Base-by-base conservation (phyloP, 805 yeast genomes). In the Candida maris region DNA sequence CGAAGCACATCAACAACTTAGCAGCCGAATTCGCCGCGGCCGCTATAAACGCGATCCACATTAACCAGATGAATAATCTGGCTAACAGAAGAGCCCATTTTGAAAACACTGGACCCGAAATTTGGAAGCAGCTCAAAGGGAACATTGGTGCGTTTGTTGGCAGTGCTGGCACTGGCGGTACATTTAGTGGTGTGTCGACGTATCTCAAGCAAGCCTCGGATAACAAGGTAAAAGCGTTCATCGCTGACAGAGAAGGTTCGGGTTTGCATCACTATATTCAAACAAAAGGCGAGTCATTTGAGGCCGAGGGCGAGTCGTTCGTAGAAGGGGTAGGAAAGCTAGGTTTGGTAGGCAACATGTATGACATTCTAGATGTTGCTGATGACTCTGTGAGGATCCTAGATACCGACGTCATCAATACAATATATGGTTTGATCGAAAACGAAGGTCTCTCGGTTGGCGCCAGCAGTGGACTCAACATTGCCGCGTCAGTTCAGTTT, bases 291-390 rank as follows among this genome's bases (percentile, higher is more conserved):
- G 64, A 76, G 51, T 66, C 69, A 4, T 62, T 78, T 38, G 81
- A 73, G 20, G 71, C 87, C 45, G 70, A 71, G 2, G 95, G 95
- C 15, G 74, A 83, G 4, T 80, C 89, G 0, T 85, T 86, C 58
- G 85, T 94, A 17, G 95, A 85, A 62, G 95, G 95, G 8, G 85
- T 85, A 61, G 95, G 95, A 21, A 94, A 85, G 61, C 93, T 93
- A 27, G 72, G 95, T 49, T 79, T 85, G 46, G 85, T 95, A 5
- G 81, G 74, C 41, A 85, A 85, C 59, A 6, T 30, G 24, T 62
- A 85, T 58, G 65, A 62, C 21, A 80, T 74, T 23, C 91, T 85
- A 19, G 80, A 71, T 4, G 57, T 77, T 25, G 64, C 82, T 30
- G 94, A 86, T 54, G 89, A 78, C 44, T 89, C 95, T 1, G 54